A percentile compares a stretch with the other conserved stretches of the same genome.
Conservation (phyloP, 176 grass and related monocot genomes). For the Rhynchospora pubera region DNA sequence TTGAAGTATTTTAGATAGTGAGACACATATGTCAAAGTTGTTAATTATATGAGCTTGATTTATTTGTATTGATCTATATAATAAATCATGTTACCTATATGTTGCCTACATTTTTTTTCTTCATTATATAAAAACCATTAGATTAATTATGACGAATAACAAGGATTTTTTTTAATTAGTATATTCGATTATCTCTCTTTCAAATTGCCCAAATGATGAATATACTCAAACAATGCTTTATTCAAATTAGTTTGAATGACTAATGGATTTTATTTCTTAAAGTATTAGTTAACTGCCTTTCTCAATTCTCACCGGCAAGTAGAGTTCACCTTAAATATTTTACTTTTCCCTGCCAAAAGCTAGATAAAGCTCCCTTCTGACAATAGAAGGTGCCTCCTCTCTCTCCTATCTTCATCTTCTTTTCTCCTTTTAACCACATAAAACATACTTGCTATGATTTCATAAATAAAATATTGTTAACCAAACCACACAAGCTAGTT, state of each 20-base stretch:
- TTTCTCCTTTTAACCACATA: neutral
- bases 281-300: neutral
- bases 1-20: too few species aligned
- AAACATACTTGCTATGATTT: neutral
- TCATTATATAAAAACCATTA: too few species aligned
- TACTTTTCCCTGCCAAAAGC: neutral
- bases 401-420: neutral
- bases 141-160: too few species aligned
- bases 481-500: slow-evolving; percentile 15
- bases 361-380: slow-evolving; percentile 2
- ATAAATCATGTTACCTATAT: too few species aligned
- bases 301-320: too few species aligned
- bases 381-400: slow-evolving; percentile 1
- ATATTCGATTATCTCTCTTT: neutral
- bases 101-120: too few species aligned
- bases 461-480: slow-evolving; percentile 9
- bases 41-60: too few species aligned
- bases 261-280: neutral
- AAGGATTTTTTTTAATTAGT: too few species aligned
- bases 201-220: neutral
- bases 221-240: neutral
- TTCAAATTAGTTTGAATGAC: neutral
- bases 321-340: slow-evolving; percentile 1
- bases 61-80: too few species aligned
- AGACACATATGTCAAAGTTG: too few species aligned